Base-by-base conservation (phyloP, 2,329 filamentous ascomycete genomes). In the Biscogniauxia marginata region DNA sequence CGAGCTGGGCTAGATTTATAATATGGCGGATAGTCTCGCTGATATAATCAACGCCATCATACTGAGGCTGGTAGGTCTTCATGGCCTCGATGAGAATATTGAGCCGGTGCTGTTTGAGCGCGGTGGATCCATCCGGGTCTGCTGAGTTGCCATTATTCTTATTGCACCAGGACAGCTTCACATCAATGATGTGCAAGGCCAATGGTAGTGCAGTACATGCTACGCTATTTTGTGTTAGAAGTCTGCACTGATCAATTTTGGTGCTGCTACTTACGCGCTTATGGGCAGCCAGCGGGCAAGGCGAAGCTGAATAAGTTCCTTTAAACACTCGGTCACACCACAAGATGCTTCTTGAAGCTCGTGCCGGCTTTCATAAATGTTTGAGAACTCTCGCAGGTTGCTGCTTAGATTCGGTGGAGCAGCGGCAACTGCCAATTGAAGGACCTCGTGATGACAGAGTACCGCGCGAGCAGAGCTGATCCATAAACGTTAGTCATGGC, bases 271-370 rank as follows among this genome's bases (percentile, higher is more conserved):
- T 63, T 64, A 78, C 75, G 77, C 77, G 57, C 75, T 79, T 11
- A 81, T 75, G 3, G 79, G 79, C 0, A 81, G 65, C 69, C 73
- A 79, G 6, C 77, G 73, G 5, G 73, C 75, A 1, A 79, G 71
- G 1, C 73, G 73, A n/a, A 76, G 71, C 11, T 75, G 70, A 3
- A 79, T 73, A 4, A 82, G 73, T 53, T 79, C 75, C 44, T 79
- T 78, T 45, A 81, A 70, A 9, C 76, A 77, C 54, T 74, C 71
- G 0, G 76, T 79, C 6, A 79, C 71, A 0, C 76, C 74, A 3
- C 70, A 71, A 7, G 77, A 73, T 1, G 77, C 77, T 19, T 76
- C 73, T 49, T 77, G 74, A 3, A 81, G 70, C 50, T 80, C 77
- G 19, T 74, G 66, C 8, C 73, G 68, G 49, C 74, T 75, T 54